Base-by-base conservation (phyloP, 495 filamentous ascomycete genomes). In the Poronia punctata region DNA sequence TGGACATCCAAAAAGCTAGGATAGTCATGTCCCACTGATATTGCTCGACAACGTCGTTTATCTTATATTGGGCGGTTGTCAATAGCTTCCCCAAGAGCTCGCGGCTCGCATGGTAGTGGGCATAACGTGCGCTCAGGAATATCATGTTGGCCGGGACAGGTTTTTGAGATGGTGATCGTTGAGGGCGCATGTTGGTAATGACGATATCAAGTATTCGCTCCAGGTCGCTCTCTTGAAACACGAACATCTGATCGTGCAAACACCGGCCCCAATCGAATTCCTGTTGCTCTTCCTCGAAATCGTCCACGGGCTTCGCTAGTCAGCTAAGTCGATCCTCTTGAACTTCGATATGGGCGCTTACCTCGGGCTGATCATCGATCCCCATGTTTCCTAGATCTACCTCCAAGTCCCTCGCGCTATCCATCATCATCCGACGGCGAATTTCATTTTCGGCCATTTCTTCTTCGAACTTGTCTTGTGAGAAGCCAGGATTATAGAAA, bases 11-110 rank as follows among this genome's bases (percentile, higher is more conserved):
- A 54, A 97, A 99, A 2, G 92, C 93, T 12, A 97, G 71, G 45
- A 97, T 92, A 0, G 92, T 99, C 92, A 99, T 99, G 53, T 99
- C 92, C 90, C 92, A 96, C 53, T 99, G 92, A 51, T 95, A 78
- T 25, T 74, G 75, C 55, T 96, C 93, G 19, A 98, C 88, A 27
- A 96, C 88, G 37, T 86, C 80, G 50, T 97, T 96, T 46, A 99
- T 96, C 62, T 90, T 95, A 35, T 95, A 85, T 74, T 90, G 94
- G 21, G 92, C 88, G 16, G 83, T 83, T 20, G 84, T 70, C 6
- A 97, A 76, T 6, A 97, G 74, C 20, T 78, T 82, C 10, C 72
- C 81, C 10, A 99, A 66, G 7, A 99, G 68, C 40, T 96, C 90
- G 4, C 74, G 78, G 50, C 83, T 95, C 27, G 88, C 80, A 62